Evolutionary conservation across 116 monocot genomes (phyloP).

Genomic region (Phalaenopsis hybrid): DNA sequence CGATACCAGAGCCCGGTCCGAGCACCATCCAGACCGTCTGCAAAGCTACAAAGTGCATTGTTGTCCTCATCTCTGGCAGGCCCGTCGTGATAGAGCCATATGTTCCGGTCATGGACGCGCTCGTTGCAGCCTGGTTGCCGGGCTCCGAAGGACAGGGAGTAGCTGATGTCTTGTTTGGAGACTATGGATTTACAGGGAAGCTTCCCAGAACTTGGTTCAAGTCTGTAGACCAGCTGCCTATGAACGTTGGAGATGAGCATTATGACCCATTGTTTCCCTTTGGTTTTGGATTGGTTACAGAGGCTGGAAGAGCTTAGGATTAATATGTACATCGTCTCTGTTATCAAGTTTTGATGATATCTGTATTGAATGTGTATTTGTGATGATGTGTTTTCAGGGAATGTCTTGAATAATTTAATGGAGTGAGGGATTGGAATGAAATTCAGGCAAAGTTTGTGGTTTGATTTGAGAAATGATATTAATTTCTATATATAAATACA

Average conservation of each 20-base stretch:
- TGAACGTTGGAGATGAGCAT: constrained; percentile 57
- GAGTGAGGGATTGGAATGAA: too few relatives aligned
- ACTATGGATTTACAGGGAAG: constrained; percentile 51
- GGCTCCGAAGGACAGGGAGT: constrained; percentile 59
- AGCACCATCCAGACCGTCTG: constrained; percentile 42
- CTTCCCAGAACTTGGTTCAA: constrained; percentile 60
- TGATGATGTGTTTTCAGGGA: not conserved
- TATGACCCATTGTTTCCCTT: constrained; percentile 65
- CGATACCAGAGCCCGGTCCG: constrained; percentile 43
- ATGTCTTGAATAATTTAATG: too few relatives aligned
- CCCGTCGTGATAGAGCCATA: constrained; percentile 56
- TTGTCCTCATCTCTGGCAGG: constrained; percentile 42
- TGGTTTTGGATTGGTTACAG: constrained; percentile 44
- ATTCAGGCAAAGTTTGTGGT: too few relatives aligned
- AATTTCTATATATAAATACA: too few relatives aligned
- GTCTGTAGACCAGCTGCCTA: constrained; percentile 50
- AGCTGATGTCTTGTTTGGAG: constrained; percentile 53
- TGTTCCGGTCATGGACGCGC: constrained; percentile 29
- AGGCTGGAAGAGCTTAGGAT: constrained; percentile 2
- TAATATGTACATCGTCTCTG: not conserved
- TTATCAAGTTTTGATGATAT: not conserved
- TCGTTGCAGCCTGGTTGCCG: constrained; percentile 67
- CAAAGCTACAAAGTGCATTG: constrained; percentile 32
- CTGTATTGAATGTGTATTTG: not conserved
- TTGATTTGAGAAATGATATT: too few relatives aligned